These are phyloP conservation scores for Metschnikowia koreensis DNA, from an alignment of 805 yeast genomes.

Conservation along the genomic window DNA sequence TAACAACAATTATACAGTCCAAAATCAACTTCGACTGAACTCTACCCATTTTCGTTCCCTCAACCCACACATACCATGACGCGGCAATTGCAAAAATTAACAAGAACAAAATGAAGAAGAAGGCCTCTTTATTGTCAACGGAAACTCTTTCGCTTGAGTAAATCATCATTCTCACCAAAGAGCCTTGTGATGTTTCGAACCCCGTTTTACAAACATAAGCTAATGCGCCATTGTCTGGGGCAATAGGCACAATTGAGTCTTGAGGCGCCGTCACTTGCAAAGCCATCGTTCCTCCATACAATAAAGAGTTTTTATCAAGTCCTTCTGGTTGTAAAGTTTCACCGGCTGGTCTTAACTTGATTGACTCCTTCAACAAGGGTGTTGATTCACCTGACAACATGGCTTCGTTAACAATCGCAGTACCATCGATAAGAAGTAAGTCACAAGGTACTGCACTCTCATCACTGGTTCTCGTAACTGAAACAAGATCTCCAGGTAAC, in stretches of 20 bases:
- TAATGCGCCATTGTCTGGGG: conserved; percentile 91
- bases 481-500: conserved; percentile 89
- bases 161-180: conserved; percentile 95
- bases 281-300: conserved; percentile 96
- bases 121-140: conserved; percentile 92
- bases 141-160: conserved; percentile 95
- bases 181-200: conserved; percentile 98
- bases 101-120: conserved; percentile 86
- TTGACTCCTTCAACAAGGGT: conserved; percentile 90
- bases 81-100: conserved; percentile 92
- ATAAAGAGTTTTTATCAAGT: conserved; percentile 79
- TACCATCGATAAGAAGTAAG: conserved; percentile 77
- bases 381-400: conserved; percentile 99
- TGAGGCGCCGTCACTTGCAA: conserved; percentile 82
- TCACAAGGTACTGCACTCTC: conserved; percentile 96
- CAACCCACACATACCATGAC: conserved; percentile 97
- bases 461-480: conserved; percentile 83
- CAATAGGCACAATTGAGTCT: conserved; percentile 47
- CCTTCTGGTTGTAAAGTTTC: conserved; percentile 75
- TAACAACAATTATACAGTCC: conserved; percentile 92
- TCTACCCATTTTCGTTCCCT: conserved; percentile 95
- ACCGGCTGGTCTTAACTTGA: conserved; percentile 72
- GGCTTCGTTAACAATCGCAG: conserved; percentile 96
- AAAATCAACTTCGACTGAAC: conserved; percentile 88
- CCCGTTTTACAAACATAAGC: conserved; percentile 93